Conservation (phyloP, 805 yeast genomes). For the Yamadazyma takamatsuzukensis region DNA sequence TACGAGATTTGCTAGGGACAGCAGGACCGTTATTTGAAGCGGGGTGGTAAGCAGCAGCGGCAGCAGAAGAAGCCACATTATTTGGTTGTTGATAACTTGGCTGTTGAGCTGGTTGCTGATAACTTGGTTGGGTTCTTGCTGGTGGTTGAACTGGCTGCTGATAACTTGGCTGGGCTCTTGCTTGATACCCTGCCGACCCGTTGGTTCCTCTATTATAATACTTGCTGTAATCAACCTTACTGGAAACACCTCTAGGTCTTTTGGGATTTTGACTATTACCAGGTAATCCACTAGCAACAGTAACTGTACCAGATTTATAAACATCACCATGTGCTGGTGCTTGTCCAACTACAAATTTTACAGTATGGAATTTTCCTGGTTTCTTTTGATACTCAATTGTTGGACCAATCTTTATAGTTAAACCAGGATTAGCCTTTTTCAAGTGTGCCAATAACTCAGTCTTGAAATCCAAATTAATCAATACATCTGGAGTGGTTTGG, state of each 20-base stretch:
- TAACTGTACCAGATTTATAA: slow-evolving; percentile 86
- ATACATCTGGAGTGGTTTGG: slow-evolving; percentile 65
- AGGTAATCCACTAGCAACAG: slow-evolving; percentile 76
- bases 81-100: slow-evolving; percentile 17
- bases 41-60: slow-evolving; percentile 14
- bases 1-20: slow-evolving; percentile 6
- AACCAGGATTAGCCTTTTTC: slow-evolving; percentile 54
- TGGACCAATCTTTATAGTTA: slow-evolving; percentile 64
- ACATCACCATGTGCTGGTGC: slow-evolving; percentile 61
- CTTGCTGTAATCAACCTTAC: slow-evolving; percentile 40
- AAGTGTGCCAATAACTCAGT: slow-evolving; percentile 82
- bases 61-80: slow-evolving; percentile 1
- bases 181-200: slow-evolving; percentile 18
- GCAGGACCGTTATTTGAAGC: slow-evolving; percentile 19
- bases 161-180: slow-evolving; percentile 15
- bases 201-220: slow-evolving; percentile 29
- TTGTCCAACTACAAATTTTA: slow-evolving; percentile 63
- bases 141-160: slow-evolving; percentile 20
- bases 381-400: slow-evolving; percentile 84
- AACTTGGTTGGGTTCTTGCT: slow-evolving; percentile 14
- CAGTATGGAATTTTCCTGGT: slow-evolving; percentile 76
- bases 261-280: slow-evolving; percentile 66
- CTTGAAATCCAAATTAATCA: slow-evolving; percentile 78
- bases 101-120: slow-evolving; percentile 16
- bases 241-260: slow-evolving; percentile 60